Percentiles rank a stretch among this genome's conserved stretches.
phyloP scores from a whole-genome alignment of 2,329 filamentous ascomycete genomes.

The Xylaria sp. region DNA sequence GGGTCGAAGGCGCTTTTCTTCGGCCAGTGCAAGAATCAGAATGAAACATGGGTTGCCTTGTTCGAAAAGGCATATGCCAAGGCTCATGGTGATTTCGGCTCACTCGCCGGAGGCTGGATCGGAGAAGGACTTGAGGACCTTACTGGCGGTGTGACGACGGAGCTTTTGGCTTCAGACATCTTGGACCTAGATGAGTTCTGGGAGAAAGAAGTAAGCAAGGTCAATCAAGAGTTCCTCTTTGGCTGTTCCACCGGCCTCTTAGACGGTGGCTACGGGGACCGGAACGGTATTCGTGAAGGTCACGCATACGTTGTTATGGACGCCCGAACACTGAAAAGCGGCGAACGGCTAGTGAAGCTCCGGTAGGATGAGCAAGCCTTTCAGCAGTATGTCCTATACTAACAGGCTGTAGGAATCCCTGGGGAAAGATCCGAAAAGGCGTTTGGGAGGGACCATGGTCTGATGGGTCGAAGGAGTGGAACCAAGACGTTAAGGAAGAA shows the following conservation, averaged over 20 bases:
- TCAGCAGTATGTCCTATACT: slow-evolving; percentile 7
- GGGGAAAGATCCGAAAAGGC: slow-evolving; percentile 67
- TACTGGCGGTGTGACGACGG: slow-evolving; percentile 75
- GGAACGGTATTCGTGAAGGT: slow-evolving; percentile 67
- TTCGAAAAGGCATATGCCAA: slow-evolving; percentile 88
- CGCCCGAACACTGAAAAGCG: slow-evolving; percentile 62
- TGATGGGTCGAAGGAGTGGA: slow-evolving; percentile 71
- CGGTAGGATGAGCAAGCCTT: slow-evolving; percentile 45
- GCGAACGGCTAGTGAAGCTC: slow-evolving; percentile 67
- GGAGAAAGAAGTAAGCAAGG: slow-evolving; percentile 80
- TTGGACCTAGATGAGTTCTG: slow-evolving; percentile 85
- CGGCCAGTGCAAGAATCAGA: slow-evolving; percentile 77
- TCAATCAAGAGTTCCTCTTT: slow-evolving; percentile 83
- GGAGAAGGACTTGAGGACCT: slow-evolving; percentile 70
- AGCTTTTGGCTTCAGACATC: slow-evolving; percentile 75
- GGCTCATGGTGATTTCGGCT: slow-evolving; percentile 79
- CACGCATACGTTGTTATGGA: slow-evolving; percentile 72
- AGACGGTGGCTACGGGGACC: slow-evolving; percentile 69
- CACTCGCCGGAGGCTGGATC: slow-evolving; percentile 76
- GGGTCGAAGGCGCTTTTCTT: slow-evolving; percentile 83
- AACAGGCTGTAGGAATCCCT: slow-evolving; percentile 60
- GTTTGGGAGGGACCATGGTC: slow-evolving; percentile 70
- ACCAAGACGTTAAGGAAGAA: slow-evolving; percentile 65
- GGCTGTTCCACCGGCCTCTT: slow-evolving; percentile 74
- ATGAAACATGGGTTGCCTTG: slow-evolving; percentile 84